These are phyloP conservation scores for Ophiosphaerella herpotricha DNA, from an alignment of 2,329 filamentous ascomycete species.

Conservation along the genomic window DNA sequence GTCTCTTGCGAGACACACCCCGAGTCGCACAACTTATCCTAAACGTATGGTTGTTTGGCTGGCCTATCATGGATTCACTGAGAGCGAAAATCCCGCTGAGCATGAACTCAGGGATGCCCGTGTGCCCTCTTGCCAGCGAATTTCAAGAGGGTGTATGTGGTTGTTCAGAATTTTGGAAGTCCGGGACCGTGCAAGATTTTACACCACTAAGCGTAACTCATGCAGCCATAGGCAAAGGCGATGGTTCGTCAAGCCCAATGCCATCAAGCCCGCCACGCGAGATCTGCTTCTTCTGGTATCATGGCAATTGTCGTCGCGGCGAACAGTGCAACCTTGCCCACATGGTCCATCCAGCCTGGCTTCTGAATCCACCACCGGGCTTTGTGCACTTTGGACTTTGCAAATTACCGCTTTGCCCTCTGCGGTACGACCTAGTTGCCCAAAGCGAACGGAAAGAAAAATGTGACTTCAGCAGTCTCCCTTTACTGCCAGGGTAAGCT, in stretches of 20 bases:
- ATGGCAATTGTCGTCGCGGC: slow-evolving; percentile 19
- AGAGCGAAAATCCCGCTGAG: not conserved
- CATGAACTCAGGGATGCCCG: slow-evolving; percentile 2
- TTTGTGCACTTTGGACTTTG: slow-evolving; percentile 24
- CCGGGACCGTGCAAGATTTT: not conserved
- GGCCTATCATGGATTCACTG: too few relatives aligned
- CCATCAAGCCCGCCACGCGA: slow-evolving; percentile 18
- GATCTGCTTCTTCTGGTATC: slow-evolving; percentile 38
- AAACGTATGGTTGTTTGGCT: too few relatives aligned
- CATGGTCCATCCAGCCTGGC: slow-evolving; percentile 26
- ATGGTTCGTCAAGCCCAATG: not conserved
- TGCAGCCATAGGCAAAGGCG: too few relatives aligned
- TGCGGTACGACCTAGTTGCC: slow-evolving; percentile 17
- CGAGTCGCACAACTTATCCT: too few relatives aligned
- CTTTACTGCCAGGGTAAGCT: too few relatives aligned
- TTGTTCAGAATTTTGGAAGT: slow-evolving; percentile 28
- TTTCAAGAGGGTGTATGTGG: slow-evolving; percentile 31
- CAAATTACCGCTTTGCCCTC: slow-evolving; percentile 21
- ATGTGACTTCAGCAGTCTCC: too few relatives aligned
- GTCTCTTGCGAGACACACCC: too few relatives aligned
- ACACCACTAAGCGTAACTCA: not conserved
- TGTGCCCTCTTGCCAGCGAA: slow-evolving; percentile 9
- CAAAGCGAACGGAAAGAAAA: too few relatives aligned
- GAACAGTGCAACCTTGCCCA: slow-evolving; percentile 16
- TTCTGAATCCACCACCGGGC: slow-evolving; percentile 18